A percentile compares a stretch with the other conserved stretches of the same genome.
These are phyloP conservation scores for Dothideomycetes sp. DNA, from an alignment of 2,329 filamentous ascomycete species.

Conservation along the genomic window DNA sequence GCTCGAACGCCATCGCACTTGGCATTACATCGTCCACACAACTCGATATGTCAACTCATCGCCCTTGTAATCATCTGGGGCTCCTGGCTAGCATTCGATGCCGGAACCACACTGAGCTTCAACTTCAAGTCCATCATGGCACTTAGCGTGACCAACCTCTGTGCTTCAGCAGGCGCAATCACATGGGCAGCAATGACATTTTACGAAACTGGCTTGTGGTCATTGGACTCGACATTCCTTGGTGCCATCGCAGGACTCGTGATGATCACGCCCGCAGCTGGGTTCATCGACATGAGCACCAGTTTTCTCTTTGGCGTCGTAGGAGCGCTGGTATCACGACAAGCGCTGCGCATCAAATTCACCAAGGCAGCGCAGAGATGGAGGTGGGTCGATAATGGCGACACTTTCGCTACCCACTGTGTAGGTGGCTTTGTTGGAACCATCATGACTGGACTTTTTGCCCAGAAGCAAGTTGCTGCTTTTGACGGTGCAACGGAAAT, in stretches of 20 bases:
- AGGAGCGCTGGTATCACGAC: slow-evolving; percentile 37
- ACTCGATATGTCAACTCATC: slow-evolving; percentile 36
- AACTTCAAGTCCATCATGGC: slow-evolving; percentile 42
- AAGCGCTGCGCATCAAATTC: slow-evolving; percentile 43
- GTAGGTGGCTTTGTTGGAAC: slow-evolving; percentile 41
- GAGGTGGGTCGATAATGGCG: slow-evolving; percentile 44
- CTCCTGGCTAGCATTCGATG: slow-evolving; percentile 41
- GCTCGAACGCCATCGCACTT: slow-evolving; percentile 36
- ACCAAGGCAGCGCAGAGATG: slow-evolving; percentile 35
- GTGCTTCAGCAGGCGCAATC: slow-evolving; percentile 34
- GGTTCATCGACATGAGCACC: slow-evolving; percentile 39
- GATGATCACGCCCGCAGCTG: slow-evolving; percentile 41
- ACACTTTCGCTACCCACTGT: slow-evolving; percentile 46
- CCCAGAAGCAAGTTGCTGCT: slow-evolving; percentile 38
- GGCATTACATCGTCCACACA: slow-evolving; percentile 36
- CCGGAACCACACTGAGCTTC: slow-evolving; percentile 36
- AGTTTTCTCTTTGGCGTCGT: slow-evolving; percentile 38
- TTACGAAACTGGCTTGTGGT: slow-evolving; percentile 33
- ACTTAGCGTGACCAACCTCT: slow-evolving; percentile 39
- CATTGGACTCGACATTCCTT: slow-evolving; percentile 40
- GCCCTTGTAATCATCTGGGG: slow-evolving; percentile 41
- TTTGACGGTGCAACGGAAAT: slow-evolving; percentile 42
- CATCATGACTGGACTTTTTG: slow-evolving; percentile 40
- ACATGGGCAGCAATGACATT: slow-evolving; percentile 38
- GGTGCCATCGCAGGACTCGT: slow-evolving; percentile 42